phyloP scores from a whole-genome alignment of 2,329 filamentous ascomycete species.

The Dendrostoma leiphaemia region DNA sequence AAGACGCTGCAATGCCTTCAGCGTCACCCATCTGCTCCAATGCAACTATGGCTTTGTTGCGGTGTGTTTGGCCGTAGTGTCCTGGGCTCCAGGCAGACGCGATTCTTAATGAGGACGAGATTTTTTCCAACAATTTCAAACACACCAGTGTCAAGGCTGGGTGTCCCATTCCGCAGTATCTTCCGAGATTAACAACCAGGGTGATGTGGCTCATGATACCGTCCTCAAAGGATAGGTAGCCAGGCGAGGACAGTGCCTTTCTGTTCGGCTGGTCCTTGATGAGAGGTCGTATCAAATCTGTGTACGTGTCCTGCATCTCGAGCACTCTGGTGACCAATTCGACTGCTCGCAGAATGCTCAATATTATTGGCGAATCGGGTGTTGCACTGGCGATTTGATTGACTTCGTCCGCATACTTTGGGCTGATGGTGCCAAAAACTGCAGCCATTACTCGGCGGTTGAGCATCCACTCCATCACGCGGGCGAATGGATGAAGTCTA shows the following conservation, averaged over 20 bases:
- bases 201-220: slow-evolving; percentile 78
- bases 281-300: slow-evolving; percentile 80
- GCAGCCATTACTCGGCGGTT: slow-evolving; percentile 83
- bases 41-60: slow-evolving; percentile 85
- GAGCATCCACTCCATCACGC: slow-evolving; percentile 98
- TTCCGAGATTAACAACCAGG: slow-evolving; percentile 77
- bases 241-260: slow-evolving; percentile 64
- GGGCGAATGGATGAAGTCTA: slow-evolving; percentile 84
- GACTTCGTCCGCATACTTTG: slow-evolving; percentile 55
- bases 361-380: slow-evolving; percentile 76
- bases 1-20: slow-evolving; percentile 72
- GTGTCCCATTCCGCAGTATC: slow-evolving; percentile 84
- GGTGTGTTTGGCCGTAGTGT: slow-evolving; percentile 59
- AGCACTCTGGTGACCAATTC: slow-evolving; percentile 81
- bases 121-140: slow-evolving; percentile 77
- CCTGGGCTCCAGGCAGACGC: slow-evolving; percentile 66
- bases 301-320: slow-evolving; percentile 85
- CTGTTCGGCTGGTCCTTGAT: slow-evolving; percentile 66
- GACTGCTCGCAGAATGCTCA: slow-evolving; percentile 75
- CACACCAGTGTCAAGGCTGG: slow-evolving; percentile 77
- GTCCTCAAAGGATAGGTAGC: slow-evolving; percentile 88
- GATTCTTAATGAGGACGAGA: slow-evolving; percentile 80
- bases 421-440: slow-evolving; percentile 73
- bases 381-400: slow-evolving; percentile 69
- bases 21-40: slow-evolving; percentile 79